Evolutionary conservation across 805 yeast species (phyloP), one percentile per base, ranked within the genome.

Genomic region (Zygotorulaspora chibaensis): DNA sequence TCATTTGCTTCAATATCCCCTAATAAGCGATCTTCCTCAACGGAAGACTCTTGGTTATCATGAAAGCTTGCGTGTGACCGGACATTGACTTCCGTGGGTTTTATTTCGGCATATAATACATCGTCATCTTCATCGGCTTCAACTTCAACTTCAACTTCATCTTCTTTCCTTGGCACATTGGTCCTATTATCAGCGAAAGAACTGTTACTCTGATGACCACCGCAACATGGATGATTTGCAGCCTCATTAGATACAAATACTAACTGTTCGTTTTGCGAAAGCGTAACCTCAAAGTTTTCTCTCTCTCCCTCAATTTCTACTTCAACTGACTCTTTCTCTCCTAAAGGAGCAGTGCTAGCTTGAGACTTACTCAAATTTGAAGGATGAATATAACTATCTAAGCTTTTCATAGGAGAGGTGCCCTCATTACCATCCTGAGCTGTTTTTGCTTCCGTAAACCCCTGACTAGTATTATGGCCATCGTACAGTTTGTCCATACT

Each of bases 261-360:
- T 16, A 62, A 31, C 23, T 45, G 46, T 4, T 57, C 53, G 16
- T 54, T 46, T 29, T 54, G 56, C 3, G 52, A 50, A 1, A 55
- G 23, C 13, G 36, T 43, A 0, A 56, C 67, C 27, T 47, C 48
- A 11, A 58, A 52, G 23, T 55, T 50, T 4, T 48, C 36, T 18
- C 47, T 46, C 12, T 55, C 37, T 23, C 56, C 63, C 29, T 54
- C 65, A 18, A 58, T 53, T 28, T 56, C 56, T 36, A 61, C 50
- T 1, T 54, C 49, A 8, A 59, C 53, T 16, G 47, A 18, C 15
- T 45, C 42, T 29, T 40, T 42, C 18, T 23, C 18, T 7, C 37
- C 23, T 5, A 9, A 27, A 4, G 45, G n/a, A 4, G 10, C 20
- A 8, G 5, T 33, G 20, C 5, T 16, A n/a, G 18, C 5, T 33